Evolutionary conservation across 257 asterid genomes (phyloP).

Genomic region (Solanum neorickii): DNA sequence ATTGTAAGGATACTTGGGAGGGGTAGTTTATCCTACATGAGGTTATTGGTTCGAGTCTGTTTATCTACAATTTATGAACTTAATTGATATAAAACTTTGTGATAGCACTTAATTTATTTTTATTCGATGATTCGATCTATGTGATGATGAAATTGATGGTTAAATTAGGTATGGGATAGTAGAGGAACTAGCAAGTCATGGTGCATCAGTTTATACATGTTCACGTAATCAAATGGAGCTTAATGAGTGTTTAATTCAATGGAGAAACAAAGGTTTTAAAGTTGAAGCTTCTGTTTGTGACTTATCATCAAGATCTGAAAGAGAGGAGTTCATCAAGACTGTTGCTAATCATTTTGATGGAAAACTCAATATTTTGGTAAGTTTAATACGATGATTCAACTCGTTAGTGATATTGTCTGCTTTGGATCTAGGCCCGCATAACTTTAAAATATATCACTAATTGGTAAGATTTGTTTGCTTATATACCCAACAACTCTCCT

Average conservation of each 20-base stretch:
- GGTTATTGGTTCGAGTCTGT: neutral
- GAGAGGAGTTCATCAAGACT: neutral
- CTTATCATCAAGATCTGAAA: neutral
- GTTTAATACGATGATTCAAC: neutral
- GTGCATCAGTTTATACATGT: constrained; percentile 1
- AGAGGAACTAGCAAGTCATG: neutral
- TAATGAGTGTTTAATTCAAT: neutral
- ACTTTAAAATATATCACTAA: too few relatives aligned
- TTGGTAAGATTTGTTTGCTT: too few relatives aligned
- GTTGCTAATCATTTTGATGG: neutral
- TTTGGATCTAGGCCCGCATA: fast-evolving
- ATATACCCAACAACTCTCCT: fast-evolving
- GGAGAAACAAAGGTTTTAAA: neutral
- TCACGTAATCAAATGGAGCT: neutral
- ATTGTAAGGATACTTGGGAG: neutral
- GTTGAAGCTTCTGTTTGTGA: neutral
- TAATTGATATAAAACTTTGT: neutral
- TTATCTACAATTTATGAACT: neutral
- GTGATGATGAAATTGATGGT: neutral
- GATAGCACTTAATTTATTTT: neutral
- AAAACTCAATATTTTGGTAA: constrained; percentile 2
- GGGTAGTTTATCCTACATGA: neutral
- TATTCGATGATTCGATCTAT: neutral
- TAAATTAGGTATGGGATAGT: neutral
- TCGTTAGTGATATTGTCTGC: too few relatives aligned